Evolutionary conservation across 1,284 basidiomycete genomes (phyloP).

Genomic region (Apiotrichum siamense): DNA sequence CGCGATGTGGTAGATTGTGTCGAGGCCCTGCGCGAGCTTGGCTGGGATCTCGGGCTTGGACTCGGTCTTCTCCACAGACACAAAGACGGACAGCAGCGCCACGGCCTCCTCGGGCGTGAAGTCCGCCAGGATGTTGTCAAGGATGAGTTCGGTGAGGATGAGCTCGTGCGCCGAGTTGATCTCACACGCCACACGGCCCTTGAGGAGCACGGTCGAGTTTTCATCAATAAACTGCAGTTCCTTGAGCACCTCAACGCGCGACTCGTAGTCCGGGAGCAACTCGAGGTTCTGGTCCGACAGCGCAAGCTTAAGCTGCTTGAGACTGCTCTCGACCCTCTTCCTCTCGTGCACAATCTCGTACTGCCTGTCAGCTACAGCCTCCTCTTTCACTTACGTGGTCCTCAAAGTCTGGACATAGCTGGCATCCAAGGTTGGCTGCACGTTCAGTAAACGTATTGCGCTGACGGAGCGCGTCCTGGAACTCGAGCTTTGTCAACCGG

Average conservation of each 20-base stretch:
- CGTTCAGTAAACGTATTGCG: slow-evolving; percentile 55
- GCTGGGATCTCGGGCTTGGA: slow-evolving; percentile 71
- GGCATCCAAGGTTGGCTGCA: slow-evolving; percentile 53
- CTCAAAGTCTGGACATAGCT: slow-evolving; percentile 60
- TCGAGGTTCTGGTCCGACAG: slow-evolving; percentile 96
- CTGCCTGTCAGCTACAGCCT: slow-evolving; percentile 48
- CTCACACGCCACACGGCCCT: slow-evolving; percentile 98
- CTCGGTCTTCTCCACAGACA: slow-evolving; percentile 96
- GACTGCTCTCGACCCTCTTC: slow-evolving; percentile 64
- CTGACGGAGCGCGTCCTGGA: slow-evolving; percentile 71
- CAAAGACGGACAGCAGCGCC: slow-evolving; percentile 91
- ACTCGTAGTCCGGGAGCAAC: slow-evolving; percentile 93
- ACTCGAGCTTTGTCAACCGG: slow-evolving; percentile 76
- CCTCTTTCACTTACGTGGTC: slow-evolving; percentile 55
- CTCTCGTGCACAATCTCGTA: slow-evolving; percentile 68
- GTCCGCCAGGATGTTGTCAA: slow-evolving; percentile 84
- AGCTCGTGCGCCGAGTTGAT: slow-evolving; percentile 97
- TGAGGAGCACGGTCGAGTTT: slow-evolving; percentile 87
- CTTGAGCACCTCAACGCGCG: slow-evolving; percentile 83
- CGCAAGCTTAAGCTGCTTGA: slow-evolving; percentile 67
- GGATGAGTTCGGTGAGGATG: slow-evolving; percentile 89
- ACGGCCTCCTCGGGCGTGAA: slow-evolving; percentile 95
- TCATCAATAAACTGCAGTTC: slow-evolving; percentile 89
- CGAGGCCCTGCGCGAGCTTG: slow-evolving; percentile 64
- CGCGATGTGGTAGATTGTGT: slow-evolving; percentile 71